Conservation (phyloP, 2,329 filamentous ascomycete genomes). For the Thyridium curvatum region DNA sequence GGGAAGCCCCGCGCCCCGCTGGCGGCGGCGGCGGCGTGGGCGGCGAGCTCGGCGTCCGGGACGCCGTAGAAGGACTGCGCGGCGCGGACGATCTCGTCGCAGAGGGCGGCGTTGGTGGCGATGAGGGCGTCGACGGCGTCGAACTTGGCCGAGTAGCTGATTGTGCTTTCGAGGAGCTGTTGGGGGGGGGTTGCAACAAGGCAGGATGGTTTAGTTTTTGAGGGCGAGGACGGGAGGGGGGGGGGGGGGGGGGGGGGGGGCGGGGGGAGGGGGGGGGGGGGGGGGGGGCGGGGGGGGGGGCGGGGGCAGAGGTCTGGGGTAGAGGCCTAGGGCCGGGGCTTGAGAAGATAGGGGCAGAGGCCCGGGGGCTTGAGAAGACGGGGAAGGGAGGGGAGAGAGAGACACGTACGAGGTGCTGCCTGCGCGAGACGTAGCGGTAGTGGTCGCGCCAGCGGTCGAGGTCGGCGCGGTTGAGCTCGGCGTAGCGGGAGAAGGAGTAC, state of each 20-base stretch:
- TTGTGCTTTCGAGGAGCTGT: slow-evolving; percentile 45
- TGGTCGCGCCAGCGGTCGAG: slow-evolving; percentile 25
- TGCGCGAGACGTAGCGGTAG: slow-evolving; percentile 26
- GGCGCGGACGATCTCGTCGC: slow-evolving; percentile 34
- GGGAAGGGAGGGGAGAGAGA: slow-evolving; percentile 7
- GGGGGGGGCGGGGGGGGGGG: too few relatives aligned
- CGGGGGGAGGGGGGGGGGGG: slow-evolving; percentile 10
- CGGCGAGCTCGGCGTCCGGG: slow-evolving; percentile 33
- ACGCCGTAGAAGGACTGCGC: slow-evolving; percentile 42
- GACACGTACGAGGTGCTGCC: slow-evolving; percentile 19
- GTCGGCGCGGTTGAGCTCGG: slow-evolving; percentile 25
- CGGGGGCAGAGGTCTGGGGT: too few relatives aligned
- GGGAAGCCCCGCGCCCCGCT: slow-evolving; percentile 27
- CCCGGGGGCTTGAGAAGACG: too few relatives aligned
- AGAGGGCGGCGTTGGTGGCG: slow-evolving; percentile 36
- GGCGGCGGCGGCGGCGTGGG: slow-evolving; percentile 29
- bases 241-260: slow-evolving; percentile 2
- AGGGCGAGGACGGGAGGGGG: slow-evolving; percentile 6
- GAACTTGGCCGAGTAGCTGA: slow-evolving; percentile 52
- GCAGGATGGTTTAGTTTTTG: not conserved
- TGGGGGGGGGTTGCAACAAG: not conserved
- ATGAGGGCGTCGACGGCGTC: slow-evolving; percentile 34
- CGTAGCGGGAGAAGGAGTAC: slow-evolving; percentile 27
- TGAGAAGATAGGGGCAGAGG: too few relatives aligned
- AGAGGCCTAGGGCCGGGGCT: too few relatives aligned